Conservation (phyloP, 257 asterid genomes). For the Solanum virginianum region DNA sequence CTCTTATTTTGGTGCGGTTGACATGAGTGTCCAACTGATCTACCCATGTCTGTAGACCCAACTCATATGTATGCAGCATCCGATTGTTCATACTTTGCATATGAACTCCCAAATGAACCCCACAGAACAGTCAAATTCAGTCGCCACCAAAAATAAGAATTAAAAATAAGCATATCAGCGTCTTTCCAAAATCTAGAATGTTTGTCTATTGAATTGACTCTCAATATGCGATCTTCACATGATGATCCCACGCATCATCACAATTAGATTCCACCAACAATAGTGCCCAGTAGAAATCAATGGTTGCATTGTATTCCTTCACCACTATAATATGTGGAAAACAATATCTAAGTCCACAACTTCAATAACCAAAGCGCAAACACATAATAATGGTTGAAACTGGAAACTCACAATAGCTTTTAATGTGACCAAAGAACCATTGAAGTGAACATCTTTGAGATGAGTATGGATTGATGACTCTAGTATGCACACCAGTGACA, state of each 20-base stretch:
- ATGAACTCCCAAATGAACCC: constrained; percentile 37
- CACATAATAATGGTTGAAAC: neutral
- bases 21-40: constrained; percentile 46
- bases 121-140: constrained; percentile 29
- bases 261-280: constrained; percentile 47
- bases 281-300: constrained; percentile 67
- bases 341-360: neutral
- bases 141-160: constrained; percentile 51
- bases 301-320: constrained; percentile 52
- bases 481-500: constrained; percentile 48
- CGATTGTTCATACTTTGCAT: constrained; percentile 19
- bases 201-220: constrained; percentile 30
- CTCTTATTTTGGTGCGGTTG: constrained; percentile 31
- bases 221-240: constrained; percentile 11
- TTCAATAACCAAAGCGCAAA: neutral
- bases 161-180: constrained; percentile 52
- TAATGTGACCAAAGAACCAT: constrained; percentile 24
- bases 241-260: constrained; percentile 26
- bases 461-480: constrained; percentile 28
- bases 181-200: constrained; percentile 47
- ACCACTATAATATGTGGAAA: neutral
- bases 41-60: constrained; percentile 53
- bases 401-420: constrained; percentile 28
- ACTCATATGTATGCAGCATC: constrained; percentile 35
- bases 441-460: constrained; percentile 6